Conservation (phyloP, 2,329 filamentous ascomycete species). For the Xylariales sp. region DNA sequence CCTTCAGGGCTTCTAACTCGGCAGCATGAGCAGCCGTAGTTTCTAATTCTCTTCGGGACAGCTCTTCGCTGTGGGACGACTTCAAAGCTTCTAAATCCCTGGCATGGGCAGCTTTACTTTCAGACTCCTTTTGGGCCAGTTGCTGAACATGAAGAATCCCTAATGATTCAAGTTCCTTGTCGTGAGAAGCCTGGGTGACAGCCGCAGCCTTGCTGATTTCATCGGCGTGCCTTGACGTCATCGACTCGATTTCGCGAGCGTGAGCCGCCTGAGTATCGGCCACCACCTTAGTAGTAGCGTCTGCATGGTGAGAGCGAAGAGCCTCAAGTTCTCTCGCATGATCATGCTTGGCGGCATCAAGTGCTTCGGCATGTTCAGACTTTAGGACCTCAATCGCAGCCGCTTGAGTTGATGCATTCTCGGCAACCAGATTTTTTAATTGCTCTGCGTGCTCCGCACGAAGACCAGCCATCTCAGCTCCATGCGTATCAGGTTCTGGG, state of each 20-base stretch:
- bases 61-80: conserved; percentile 23
- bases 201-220: conserved; percentile 38
- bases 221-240: conserved; percentile 44
- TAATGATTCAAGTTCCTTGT: conserved; percentile 42
- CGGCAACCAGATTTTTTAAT: conserved; percentile 42
- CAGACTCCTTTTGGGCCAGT: conserved; percentile 36
- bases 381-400: conserved; percentile 43
- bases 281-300: conserved; percentile 28
- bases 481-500: conserved; percentile 41
- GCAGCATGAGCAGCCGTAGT: conserved; percentile 35
- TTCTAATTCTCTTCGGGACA: conserved; percentile 38
- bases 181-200: conserved; percentile 40
- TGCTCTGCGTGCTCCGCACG: conserved; percentile 45
- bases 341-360: conserved; percentile 21
- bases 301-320: conserved; percentile 34
- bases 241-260: conserved; percentile 39
- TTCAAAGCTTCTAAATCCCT: conserved; percentile 34
- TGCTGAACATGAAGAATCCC: conserved; percentile 40
- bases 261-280: conserved; percentile 39
- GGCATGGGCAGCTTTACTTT: conserved; percentile 36
- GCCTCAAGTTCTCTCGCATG: conserved; percentile 39
- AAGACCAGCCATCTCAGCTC: conserved; percentile 53
- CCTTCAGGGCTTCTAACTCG: conserved; percentile 31
- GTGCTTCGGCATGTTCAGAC: conserved; percentile 42
- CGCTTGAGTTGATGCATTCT: conserved; percentile 43